Evolutionary conservation across 345 rosid genomes (phyloP).

Genomic region (Rhizophora apiculata): DNA sequence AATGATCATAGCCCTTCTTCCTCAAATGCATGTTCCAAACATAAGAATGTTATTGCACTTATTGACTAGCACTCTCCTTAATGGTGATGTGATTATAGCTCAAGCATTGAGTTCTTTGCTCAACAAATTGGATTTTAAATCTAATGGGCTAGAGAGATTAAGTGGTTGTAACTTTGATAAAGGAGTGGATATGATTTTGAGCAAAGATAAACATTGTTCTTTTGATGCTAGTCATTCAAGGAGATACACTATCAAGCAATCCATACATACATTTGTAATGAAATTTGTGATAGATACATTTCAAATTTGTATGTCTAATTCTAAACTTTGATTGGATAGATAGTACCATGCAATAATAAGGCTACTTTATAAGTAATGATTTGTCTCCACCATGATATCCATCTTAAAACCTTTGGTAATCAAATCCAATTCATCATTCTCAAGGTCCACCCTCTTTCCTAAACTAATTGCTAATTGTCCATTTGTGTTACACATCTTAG

Average conservation of each 20-base stretch:
- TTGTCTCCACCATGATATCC: slow-evolving; percentile 64
- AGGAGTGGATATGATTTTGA: slow-evolving; percentile 59
- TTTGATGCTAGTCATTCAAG: slow-evolving; percentile 13
- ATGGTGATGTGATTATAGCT: slow-evolving; percentile 64
- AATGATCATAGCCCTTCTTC: slow-evolving; percentile 61
- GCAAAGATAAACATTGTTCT: slow-evolving; percentile 22
- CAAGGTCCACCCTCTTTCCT: too few species aligned
- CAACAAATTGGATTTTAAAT: too few species aligned
- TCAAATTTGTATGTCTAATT: slow-evolving; percentile 66
- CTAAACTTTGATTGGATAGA: slow-evolving; percentile 61
- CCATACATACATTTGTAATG: slow-evolving; percentile 38
- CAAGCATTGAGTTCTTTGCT: slow-evolving; percentile 40
- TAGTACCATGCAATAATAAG: slow-evolving; percentile 68
- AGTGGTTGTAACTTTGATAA: slow-evolving; percentile 55
- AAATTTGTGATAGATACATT: slow-evolving; percentile 83
- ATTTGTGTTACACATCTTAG: background rate
- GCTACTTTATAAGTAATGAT: slow-evolving; percentile 88
- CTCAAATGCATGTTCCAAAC: slow-evolving; percentile 58
- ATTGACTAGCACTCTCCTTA: slow-evolving; percentile 43
- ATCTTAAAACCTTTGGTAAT: slow-evolving; percentile 46
- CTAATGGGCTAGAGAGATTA: slow-evolving; percentile 28
- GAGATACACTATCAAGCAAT: slow-evolving; percentile 20
- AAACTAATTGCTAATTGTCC: background rate
- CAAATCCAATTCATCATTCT: too few species aligned
- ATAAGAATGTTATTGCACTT: slow-evolving; percentile 40